phyloP scores from a whole-genome alignment of 345 rosid species.

The Euphorbia peplus region DNA sequence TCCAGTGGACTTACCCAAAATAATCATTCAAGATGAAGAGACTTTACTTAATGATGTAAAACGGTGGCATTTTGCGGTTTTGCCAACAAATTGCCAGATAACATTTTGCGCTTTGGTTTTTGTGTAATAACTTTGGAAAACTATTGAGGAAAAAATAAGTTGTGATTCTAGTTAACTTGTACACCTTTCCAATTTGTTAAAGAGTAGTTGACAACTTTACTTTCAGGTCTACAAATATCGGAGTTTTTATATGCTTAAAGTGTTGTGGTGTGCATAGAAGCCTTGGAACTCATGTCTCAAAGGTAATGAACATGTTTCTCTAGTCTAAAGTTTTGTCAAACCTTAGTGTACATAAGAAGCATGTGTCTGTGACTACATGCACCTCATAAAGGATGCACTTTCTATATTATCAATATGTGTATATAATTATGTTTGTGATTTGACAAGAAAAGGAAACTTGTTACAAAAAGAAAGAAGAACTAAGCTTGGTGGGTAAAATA shows the following conservation, averaged over 20 bases:
- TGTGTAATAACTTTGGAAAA: neutral
- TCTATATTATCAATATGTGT: neutral
- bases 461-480: neutral
- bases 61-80: neutral
- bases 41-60: neutral
- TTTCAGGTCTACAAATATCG: slow-evolving; percentile 94
- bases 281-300: slow-evolving; percentile 90
- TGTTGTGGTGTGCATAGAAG: slow-evolving; percentile 98
- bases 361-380: neutral
- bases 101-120: slow-evolving; percentile 5
- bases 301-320: slow-evolving; percentile 48
- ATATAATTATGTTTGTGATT: neutral
- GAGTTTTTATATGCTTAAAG: slow-evolving; percentile 94
- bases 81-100: neutral
- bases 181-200: neutral
- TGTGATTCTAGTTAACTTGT: neutral
- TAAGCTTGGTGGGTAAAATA: neutral
- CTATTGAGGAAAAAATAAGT: neutral
- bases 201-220: slow-evolving; percentile 20
- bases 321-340: slow-evolving; percentile 1
- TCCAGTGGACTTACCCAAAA: neutral
- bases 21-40: neutral
- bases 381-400: neutral
- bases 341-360: slow-evolving; percentile 1
- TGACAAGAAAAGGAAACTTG: neutral